phyloP scores from a whole-genome alignment of 768 basidiomycete species.

The Jaapia argillacea region DNA sequence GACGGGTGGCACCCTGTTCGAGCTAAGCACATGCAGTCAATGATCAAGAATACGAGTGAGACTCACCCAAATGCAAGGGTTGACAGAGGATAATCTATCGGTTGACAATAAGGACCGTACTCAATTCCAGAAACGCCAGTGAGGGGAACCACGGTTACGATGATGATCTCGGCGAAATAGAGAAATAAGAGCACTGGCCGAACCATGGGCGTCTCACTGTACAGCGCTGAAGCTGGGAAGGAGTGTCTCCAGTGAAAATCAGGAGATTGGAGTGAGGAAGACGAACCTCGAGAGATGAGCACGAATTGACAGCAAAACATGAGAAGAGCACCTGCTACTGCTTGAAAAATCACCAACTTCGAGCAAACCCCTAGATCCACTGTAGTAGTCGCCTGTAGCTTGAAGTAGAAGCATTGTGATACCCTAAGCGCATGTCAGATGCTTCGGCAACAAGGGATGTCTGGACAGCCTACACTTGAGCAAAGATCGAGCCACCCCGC shows the following conservation, averaged over 20 bases:
- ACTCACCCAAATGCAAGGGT: neutral
- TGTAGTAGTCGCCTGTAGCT: no score
- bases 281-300: neutral
- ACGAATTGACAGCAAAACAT: neutral
- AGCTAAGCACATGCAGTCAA: no score
- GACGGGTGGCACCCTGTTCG: conserved; percentile 6
- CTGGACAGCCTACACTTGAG: neutral
- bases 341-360: neutral
- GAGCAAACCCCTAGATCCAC: no score
- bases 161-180: neutral
- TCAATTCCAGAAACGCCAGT: neutral
- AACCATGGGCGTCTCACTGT: neutral
- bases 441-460: no score
- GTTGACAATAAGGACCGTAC: neutral
- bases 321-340: neutral
- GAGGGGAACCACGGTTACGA: neutral
- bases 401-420: no score
- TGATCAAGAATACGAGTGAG: no score
- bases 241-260: no score
- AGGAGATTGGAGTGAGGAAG: no score
- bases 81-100: neutral
- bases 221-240: neutral
- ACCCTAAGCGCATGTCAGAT: no score
- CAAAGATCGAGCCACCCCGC: neutral
- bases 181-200: neutral